These are phyloP conservation scores for Boletus tomentosulus DNA, from an alignment of 768 basidiomycete genomes.

Conservation along the genomic window DNA sequence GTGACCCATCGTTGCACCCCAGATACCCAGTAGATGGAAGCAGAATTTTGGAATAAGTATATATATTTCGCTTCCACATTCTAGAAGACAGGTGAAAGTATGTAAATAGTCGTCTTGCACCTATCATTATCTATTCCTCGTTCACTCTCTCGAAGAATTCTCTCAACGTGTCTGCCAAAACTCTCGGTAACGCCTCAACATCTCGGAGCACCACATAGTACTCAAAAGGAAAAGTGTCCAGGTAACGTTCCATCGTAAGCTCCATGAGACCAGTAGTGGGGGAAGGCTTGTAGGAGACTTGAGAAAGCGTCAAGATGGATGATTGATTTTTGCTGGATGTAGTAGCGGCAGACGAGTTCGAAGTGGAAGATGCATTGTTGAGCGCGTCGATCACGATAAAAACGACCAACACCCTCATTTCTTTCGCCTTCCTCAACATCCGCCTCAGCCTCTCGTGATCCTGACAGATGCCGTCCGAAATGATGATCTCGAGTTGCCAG, in stretches of 20 bases:
- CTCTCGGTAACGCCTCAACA: conserved; percentile 89
- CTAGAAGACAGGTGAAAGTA: neutral
- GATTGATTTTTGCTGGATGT: conserved; percentile 38
- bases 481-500: conserved; percentile 98
- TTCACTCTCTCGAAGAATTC: conserved; percentile 89
- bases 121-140: conserved; percentile 40
- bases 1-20: neutral
- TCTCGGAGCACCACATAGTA: conserved; percentile 91
- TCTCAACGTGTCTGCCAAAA: conserved; percentile 80
- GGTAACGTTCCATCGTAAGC: conserved; percentile 80
- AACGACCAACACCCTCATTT: conserved; percentile 90
- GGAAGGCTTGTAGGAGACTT: conserved; percentile 71
- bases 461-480: conserved; percentile 98
- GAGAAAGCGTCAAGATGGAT: conserved; percentile 92
- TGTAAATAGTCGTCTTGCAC: neutral
- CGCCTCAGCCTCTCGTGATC: conserved; percentile 84
- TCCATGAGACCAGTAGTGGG: conserved; percentile 64
- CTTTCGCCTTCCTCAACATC: conserved; percentile 78
- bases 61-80: neutral
- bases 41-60: neutral
- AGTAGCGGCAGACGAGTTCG: conserved; percentile 5
- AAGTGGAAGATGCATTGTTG: conserved; percentile 39
- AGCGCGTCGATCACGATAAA: conserved; percentile 95
- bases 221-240: conserved; percentile 97
- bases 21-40: neutral